Base-by-base conservation (phyloP, 148 eudicot species). In the Camellia sinensis region DNA sequence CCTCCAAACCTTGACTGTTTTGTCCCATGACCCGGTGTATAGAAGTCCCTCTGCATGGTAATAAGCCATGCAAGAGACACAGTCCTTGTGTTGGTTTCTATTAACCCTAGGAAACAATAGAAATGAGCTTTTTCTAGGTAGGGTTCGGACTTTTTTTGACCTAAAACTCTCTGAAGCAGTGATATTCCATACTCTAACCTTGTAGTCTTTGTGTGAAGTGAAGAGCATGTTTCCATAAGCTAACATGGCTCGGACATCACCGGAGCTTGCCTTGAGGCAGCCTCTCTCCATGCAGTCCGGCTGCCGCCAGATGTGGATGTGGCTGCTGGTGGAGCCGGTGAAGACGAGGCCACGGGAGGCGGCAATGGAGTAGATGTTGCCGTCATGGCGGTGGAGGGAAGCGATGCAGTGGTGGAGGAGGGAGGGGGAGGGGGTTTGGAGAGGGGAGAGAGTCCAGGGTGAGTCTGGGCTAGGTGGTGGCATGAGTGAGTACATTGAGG, bases 31-130 rank as follows among this genome's bases (percentile, higher is more conserved):
- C 0, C 88, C 91, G 0, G 89, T 89, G 74, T 90, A 90, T 11
- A 90, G 14, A 0, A 89, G 81, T 52, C 85, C 89, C 12, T 89
- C 93, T 59, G 86, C 82, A 67, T 86, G 87, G 85, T 87, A 84
- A 45, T 86, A 89, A 63, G 89, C 93, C 87, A 90, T 90, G 85
- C 93, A 90, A 7, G 91, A 89, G 3, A 90, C 81, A 12, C 18
- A 56, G 5, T 83, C 91, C 63, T 71, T 86, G 78, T 90, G 93
- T 56, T 82, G 82, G 9, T 80, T 60, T 44, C 15, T 59, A 21
- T 8, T 80, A 29, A 50, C 48, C 48, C 71, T 83, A 6, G 76
- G 45, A 40, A 80, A 70, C 15, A 75, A 37, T 8, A 66, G 62
- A 59, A 78, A 75, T 1, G 19, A 60, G 17, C 64, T 79, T 43